Base-by-base conservation (phyloP, 768 basidiomycete species). In the Termitomyces heimii region DNA sequence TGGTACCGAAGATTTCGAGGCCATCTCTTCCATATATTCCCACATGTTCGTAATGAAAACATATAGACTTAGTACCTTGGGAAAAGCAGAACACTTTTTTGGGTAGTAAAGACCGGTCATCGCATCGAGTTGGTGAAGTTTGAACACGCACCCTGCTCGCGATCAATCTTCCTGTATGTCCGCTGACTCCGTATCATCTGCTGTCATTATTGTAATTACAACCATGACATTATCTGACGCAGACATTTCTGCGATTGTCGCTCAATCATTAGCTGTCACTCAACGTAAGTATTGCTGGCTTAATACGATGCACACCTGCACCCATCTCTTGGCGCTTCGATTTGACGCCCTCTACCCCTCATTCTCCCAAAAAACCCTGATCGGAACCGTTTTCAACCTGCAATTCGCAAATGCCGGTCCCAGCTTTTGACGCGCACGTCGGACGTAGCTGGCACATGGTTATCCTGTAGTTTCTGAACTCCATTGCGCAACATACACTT, bases 291-390 rank as follows among this genome's bases (percentile, higher is more conserved):
- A 10, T 13, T n/a, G 31, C 7, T 34, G 16, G 29, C 20, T 34
- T 54, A 32, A n/a, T n/a, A 24, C 26, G 10, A 44, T 47, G 35
- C 14, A 22, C 44, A 46, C 47, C 14, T 47, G 32, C 24, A 47
- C 13, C 10, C 16, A 29, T 34, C 26, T 53, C 59, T 61, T 61
- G 60, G 60, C 60, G 52, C 28, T 35, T 35, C 44, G 34, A 57
- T 53, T 22, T 13, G 24, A 37, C 29, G n/a, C 10, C 46, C 35
- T 22, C 32, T 31, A 26, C 14, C 26, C 20, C 26, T 45, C 34
- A 32, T 12, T 14, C 50, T 53, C 49, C 40, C 24, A 24, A 55
- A 46, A 18, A 39, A 26, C 9, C 34, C 40, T 18, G 52, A 45
- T 29, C 40, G 49, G 46, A 42, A 57, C 16, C 24, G 12, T 8